Evolutionary conservation across 306 rosid genomes (phyloP), one percentile per base, ranked within the genome.

Genomic region (Acmispon strigosus): DNA sequence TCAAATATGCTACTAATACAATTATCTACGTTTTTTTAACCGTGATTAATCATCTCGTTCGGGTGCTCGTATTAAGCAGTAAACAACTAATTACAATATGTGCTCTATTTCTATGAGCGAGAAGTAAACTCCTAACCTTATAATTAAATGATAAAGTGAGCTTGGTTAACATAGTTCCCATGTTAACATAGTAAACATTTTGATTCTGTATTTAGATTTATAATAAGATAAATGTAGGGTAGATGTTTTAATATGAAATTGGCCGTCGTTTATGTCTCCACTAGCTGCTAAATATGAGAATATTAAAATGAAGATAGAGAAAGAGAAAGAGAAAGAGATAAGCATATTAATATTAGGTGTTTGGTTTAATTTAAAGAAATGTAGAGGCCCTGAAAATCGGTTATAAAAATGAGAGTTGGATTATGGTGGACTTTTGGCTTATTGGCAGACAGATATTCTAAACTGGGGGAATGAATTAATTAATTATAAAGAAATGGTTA

Each of bases 371-470:
- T 27, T 49, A 57, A 65, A 22, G 48, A 66, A 17, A n/a, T n/a
- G n/a, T 4, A 39, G 44, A 17, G 12, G 22, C 27, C 45, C 54
- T 10, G 44, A 54, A 56, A 41, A 54, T 36, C 27, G 18, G 3
- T n/a, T 61, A 37, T 49, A 69, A 54, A 63, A 50, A 27, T 27
- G 4, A 4, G 4, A 27, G 32, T 27, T 27, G 32, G 32, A 27
- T 27, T 62, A 49, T 37, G 76, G 86, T 80, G 83, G 87, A 88
- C 83, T 86, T 27, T 27, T 79, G 63, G 80, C 29, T 54, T 16
- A 63, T 69, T 80, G 84, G 89, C 74, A 71, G 88, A 82, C 91
- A 89, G 75, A 84, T 80, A 89, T 80, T 84, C 89, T 68, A 82
- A 78, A 69, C 41, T 27, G 15, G 8, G 54, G 37, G 39, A 62